Evolutionary conservation across 345 rosid genomes (phyloP), one percentile per base, ranked within the genome.

Genomic region (Boechera retrofracta): DNA sequence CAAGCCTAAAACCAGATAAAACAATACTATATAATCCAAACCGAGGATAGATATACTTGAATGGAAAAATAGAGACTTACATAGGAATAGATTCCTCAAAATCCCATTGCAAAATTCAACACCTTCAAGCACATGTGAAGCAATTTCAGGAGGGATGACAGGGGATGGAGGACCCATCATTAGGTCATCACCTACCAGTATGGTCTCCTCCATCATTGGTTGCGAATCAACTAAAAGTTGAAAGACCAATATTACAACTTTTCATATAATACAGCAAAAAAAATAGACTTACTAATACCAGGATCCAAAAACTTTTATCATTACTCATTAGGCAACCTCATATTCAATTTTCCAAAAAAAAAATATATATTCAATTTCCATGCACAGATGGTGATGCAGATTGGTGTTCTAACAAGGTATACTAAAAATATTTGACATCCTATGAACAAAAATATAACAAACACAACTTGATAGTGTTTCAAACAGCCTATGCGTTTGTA

Each of bases 161-260:
- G 98, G 96, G 54, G 97, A 92, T 58, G 98, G 96, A 39, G 91
- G 97, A 18, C 98, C 97, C 89, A 54, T 85, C 99, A 95, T 95
- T 2, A 95, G 82, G 82, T 95, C 98, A 74, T 91, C 99, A 63
- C 97, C 94, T 2, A 92, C 98, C 85, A 92, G 71, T 66, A 95
- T 90, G 32, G 96, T 92, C 85, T 95, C 98, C 88, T 92, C 99
- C 96, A 95, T 92, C 8, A 81, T 85, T 47, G 98, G 96, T 61
- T 95, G 91, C 47, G 99, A 79, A 89, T 92, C 98, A 26, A 92
- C 99, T 95, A 83, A 36, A 78, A 80, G 60, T 67, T 51, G 6
- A 42, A 32, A 58, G n/a, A 60, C 8, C 36, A 67, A 35, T 44
- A 36, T 52, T 67, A 67, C 26, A 61, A 44, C 3, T 2, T 51